These are phyloP conservation scores for Balamuthia mandrillaris DNA, from an alignment of 208 protist species.

Conservation along the genomic window DNA sequence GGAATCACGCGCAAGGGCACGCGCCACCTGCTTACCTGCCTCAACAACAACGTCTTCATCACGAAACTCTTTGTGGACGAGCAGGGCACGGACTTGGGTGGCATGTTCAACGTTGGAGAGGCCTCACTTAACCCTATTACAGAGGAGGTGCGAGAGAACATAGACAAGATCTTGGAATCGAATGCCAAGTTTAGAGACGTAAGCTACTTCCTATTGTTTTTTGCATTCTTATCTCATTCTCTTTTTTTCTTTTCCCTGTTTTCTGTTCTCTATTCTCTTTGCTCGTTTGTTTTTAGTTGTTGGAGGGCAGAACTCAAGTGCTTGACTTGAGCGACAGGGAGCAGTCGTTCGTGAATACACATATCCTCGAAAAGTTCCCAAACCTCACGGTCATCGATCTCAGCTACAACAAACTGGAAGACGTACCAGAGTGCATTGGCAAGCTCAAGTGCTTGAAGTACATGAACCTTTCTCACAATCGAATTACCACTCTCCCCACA, in stretches of 20 bases:
- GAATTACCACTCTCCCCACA: no score
- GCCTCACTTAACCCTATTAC: slow-evolving; percentile 16
- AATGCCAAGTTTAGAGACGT: slow-evolving; percentile 5
- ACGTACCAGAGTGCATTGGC: slow-evolving; percentile 9
- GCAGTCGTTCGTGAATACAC: slow-evolving; percentile 18
- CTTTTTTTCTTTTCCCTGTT: not conserved
- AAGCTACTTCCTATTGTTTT: not conserved
- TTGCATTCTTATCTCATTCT: not conserved
- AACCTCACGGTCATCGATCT: not conserved
- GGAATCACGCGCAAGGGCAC: slow-evolving; percentile 25
- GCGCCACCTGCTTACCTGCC: slow-evolving; percentile 25
- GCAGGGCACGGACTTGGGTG: not conserved
- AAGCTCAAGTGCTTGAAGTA: slow-evolving; percentile 16
- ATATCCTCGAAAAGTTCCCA: slow-evolving; percentile 32
- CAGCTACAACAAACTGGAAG: not conserved
- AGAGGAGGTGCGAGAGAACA: slow-evolving; percentile 4
- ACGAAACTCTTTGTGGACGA: slow-evolving; percentile 22
- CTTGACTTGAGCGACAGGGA: not conserved
- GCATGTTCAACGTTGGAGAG: not conserved
- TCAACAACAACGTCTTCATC: slow-evolving; percentile 42
- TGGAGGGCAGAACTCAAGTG: not conserved
- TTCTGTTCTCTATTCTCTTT: not conserved
- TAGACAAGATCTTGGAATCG: not conserved
- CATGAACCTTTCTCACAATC: slow-evolving; percentile 5
- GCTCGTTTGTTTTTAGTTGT: not conserved